Base-by-base conservation (phyloP, 2,329 filamentous ascomycete species). In the Microdochium bolleyi region DNA sequence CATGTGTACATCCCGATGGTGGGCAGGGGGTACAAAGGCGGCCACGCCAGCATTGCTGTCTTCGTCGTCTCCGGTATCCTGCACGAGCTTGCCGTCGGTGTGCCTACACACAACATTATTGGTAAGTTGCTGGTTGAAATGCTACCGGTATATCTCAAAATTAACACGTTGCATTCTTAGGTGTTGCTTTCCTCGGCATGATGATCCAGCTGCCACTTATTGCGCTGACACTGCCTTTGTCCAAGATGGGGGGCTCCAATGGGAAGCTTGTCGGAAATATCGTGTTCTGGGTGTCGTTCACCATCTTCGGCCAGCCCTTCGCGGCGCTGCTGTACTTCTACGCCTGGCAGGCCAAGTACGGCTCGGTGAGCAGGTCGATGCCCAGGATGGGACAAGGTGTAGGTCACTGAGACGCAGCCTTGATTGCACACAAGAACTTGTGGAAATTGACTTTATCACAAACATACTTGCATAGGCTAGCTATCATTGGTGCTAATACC, bases 331-430 rank as follows among this genome's bases (percentile, higher is more conserved):
- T 95, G 67, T 99, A 99, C 69, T 99, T 96, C 69, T 97, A 97
- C 67, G 92, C 92, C 1, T 99, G 94, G 92, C 92, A 97, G 72
- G 90, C 90, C 52, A 97, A 97, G 73, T 96, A 96, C 66, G 94
- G 94, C 13, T 91, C 86, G 62, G 86, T 92, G 22, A 89, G 80
- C 58, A 75, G 72, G 59, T 65, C 67, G 51, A 56, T 57, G 50
- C 32, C 19, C 14, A 7, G 7, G 30, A 51, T 53, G 21, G 48
- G 21, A 2, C 51, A 32, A 49, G 25, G 24, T 22, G 41, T 24
- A 5, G 41, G 16, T 11, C 41, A 22, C 41, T 46, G 13, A 46
- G 13, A 7, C 8, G 16, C 27, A 30, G 11, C 27, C 27, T 30
- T 5, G 27, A 30, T 30, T n/a, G n/a, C n/a, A n/a, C n/a, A n/a